A percentile compares a stretch with the other conserved stretches of the same genome.
Evolutionary conservation across 306 rosid species (phyloP).

Genomic region (Pyrus pyrifolia): DNA sequence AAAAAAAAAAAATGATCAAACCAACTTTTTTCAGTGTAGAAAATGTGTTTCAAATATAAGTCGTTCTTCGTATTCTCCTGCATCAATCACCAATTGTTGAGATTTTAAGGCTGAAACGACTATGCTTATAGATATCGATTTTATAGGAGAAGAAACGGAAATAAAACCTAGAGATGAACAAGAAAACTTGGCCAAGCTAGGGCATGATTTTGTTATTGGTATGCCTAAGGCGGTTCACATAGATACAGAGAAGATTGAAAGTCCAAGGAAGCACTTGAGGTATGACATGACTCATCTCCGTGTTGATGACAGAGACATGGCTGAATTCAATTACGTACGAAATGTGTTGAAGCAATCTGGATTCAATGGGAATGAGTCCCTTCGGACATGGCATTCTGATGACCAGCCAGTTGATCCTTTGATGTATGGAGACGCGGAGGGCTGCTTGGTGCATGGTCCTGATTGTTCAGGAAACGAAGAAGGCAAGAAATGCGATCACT

Average conservation of each 20-base stretch:
- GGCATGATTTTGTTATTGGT: constrained; percentile 12
- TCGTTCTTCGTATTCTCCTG: not conserved
- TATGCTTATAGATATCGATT: not conserved
- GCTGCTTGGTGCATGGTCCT: constrained; percentile 40
- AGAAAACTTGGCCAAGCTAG: constrained; percentile 10
- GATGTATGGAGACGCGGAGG: constrained; percentile 46
- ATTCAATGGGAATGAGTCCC: constrained; percentile 27
- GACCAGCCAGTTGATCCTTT: constrained; percentile 50
- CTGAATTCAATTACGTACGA: constrained; percentile 57
- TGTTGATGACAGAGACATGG: constrained; percentile 30
- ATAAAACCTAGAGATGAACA: not conserved
- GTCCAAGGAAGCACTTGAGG: not conserved
- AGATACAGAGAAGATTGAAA: constrained; percentile 1
- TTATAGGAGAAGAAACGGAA: not conserved
- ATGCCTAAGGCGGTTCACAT: constrained; percentile 7
- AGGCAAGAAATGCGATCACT: constrained; percentile 40
- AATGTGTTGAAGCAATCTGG: constrained; percentile 65
- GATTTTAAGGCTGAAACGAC: constrained; percentile 4
- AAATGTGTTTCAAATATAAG: not conserved
- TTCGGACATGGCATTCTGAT: constrained; percentile 51
- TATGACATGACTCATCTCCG: constrained; percentile 22
- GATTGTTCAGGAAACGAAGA: constrained; percentile 41
- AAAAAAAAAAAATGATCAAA: too few relatives aligned
- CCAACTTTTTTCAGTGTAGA: not conserved
- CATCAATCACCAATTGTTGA: not conserved